phyloP scores from a whole-genome alignment of 2,329 filamentous ascomycete species.

The Penicillium sclerotiorum region DNA sequence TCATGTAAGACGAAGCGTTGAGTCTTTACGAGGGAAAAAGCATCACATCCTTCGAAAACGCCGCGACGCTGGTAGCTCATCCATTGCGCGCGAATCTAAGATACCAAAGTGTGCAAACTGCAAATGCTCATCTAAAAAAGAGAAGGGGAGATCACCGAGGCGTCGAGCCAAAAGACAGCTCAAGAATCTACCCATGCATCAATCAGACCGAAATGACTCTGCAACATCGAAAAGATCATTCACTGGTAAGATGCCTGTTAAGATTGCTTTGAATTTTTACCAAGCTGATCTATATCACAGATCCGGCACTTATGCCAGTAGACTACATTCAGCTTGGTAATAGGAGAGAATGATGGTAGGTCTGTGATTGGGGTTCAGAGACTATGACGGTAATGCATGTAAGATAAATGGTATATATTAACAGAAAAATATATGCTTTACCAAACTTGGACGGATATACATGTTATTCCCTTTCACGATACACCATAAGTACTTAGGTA shows the following conservation, averaged over 20 bases:
- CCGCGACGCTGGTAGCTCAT: not conserved
- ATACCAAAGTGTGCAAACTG: not conserved
- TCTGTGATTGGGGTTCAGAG: not conserved
- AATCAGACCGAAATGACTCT: not conserved
- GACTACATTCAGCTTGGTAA: not conserved
- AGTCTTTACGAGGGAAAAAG: slow-evolving; percentile 1
- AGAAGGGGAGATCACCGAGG: not conserved
- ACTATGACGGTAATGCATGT: not conserved
- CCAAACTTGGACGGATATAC: not conserved
- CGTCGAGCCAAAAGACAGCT: not conserved
- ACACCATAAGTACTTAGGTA: not conserved
- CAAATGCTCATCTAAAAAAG: no score
- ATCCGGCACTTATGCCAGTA: not conserved
- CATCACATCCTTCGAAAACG: not conserved
- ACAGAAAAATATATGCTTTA: not conserved
- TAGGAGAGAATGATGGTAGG: not conserved
- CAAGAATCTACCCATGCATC: not conserved
- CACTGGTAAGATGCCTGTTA: not conserved
- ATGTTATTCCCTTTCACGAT: not conserved
- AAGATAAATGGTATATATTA: not conserved
- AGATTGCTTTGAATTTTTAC: not conserved
- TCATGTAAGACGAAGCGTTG: not conserved
- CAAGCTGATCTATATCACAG: not conserved
- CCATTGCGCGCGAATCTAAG: not conserved
- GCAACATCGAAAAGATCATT: not conserved